Conservation (phyloP, 2,329 filamentous ascomycete species). For the Diaporthe vaccinii region DNA sequence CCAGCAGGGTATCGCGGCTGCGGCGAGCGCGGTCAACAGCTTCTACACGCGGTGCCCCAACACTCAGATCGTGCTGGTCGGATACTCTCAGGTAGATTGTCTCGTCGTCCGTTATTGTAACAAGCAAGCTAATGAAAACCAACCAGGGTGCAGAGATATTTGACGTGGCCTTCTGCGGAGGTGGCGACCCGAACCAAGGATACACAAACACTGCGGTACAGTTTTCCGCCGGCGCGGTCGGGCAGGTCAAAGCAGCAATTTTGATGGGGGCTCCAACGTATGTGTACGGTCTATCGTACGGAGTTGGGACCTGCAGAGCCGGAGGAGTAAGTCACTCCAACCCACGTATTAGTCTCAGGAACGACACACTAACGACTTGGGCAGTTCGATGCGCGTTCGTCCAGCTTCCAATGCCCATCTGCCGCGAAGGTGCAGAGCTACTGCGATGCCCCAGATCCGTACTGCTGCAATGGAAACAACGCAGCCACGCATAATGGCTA, state of each 20-base stretch:
- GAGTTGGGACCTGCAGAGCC: slow-evolving; percentile 70
- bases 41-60: slow-evolving; percentile 69
- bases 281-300: slow-evolving; percentile 66
- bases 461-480: slow-evolving; percentile 76
- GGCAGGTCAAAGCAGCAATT: slow-evolving; percentile 73
- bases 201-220: slow-evolving; percentile 58
- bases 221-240: slow-evolving; percentile 61
- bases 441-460: slow-evolving; percentile 74
- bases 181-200: slow-evolving; percentile 62
- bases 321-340: slow-evolving; percentile 64
- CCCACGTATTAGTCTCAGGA: neutral
- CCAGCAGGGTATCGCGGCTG: slow-evolving; percentile 68
- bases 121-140: neutral
- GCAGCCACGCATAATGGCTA: slow-evolving; percentile 73
- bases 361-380: neutral
- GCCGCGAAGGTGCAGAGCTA: slow-evolving; percentile 70
- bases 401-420: slow-evolving; percentile 69
- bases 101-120: neutral
- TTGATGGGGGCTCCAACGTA: slow-evolving; percentile 76
- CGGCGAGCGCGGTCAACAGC: slow-evolving; percentile 70
- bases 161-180: slow-evolving; percentile 75
- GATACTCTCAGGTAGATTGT: slow-evolving; percentile 69
- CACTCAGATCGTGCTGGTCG: slow-evolving; percentile 71
- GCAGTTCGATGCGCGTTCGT: slow-evolving; percentile 72
- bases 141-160: slow-evolving; percentile 73